Evolutionary conservation across 1,139 yeast genomes (phyloP), one percentile per base, ranked within the genome.

Genomic region (Torulaspora globosa): DNA sequence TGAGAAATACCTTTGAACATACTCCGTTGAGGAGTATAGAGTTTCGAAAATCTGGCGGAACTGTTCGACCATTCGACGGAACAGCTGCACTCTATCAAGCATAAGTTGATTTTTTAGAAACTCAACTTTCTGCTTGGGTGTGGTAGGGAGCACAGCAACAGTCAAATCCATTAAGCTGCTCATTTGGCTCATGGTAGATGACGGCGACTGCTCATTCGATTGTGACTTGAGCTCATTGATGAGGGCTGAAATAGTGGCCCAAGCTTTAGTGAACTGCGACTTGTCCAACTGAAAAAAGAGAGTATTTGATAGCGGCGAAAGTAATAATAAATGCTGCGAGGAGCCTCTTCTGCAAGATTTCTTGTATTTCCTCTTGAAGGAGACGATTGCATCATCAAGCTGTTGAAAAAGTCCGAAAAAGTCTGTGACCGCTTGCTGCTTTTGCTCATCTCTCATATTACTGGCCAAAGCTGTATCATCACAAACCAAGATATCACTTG

Each of bases 281-380:
- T 62, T 62, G 3, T 67, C 55, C 23, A 73, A 70, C 56, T 80
- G 85, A 36, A 77, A 61, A 54, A 71, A 76, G n/a, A 82, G 67
- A 0, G 82, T 73, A 53, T 76, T 77, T 0, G 87, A 81, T 44
- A 82, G 63, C 0, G 89, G 90, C 15, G 82, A 76, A 31, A 82
- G 66, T 1, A 78, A 69, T 30, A 80, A 61, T 12, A 81, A 66
- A 48, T 74, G 72, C 7, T 53, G 58, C 27, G 49, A 50, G 0
- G 57, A 41, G 3, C 42, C 47, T 5, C 48, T 42, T 21, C 53
- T 56, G 6, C 40, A 34, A 8, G 58, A 50, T 8, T 34, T 37
- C 33, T 36, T 53, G 44, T 58, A 58, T 24, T 42, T 46, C 5
- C 38, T 39, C 28, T 46, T 56, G 36, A 59, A 59, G 12, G 46